Base-by-base conservation (phyloP, 331 rosid species). In the Ulmus americana region DNA sequence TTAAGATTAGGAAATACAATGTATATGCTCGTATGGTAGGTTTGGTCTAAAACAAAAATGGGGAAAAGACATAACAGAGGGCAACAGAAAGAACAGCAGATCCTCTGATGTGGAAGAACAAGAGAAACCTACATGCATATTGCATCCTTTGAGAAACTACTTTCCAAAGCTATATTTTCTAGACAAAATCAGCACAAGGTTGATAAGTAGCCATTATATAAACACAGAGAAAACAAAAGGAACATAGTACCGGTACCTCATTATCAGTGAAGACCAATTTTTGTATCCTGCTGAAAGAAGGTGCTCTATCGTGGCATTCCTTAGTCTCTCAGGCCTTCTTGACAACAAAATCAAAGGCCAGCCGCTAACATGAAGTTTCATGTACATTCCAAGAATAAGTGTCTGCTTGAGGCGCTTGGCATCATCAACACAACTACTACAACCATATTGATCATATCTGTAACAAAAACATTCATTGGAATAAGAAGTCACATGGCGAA, bases 321-420 rank as follows among this genome's bases (percentile, higher is more conserved):
- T 71, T 56, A 64, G 70, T 39, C 55, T 77, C 54, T 39, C 77
- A 13, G 83, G 67, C 51, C 80, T 77, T 81, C 96, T 86, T 52
- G 96, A 86, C 22, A 84, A 44, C 67, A 88, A 73, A 67, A 81
- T 77, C 67, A 88, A 65, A 10, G 95, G 78, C 96, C 96, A 91
- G 10, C 96, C 83, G 20, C 68, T 58, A 73, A 79, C 68, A 66
- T 76, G 74, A 55, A 91, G 88, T 71, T 83, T 78, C 69, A 10
- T 67, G 77, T 68, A 81, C 54, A 84, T 69, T 76, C 78, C 70
- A 43, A 79, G 67, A 53, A 81, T 43, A 73, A 70, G 62, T 73
- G 50, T 45, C 53, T 76, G 84, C 81, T 84, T 88, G 80, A 76
- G 72, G 66, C 59, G 51, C 65, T 69, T 73, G 46, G 83, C 88